phyloP scores from a whole-genome alignment of 2,329 filamentous ascomycete genomes.

The Ceratocystis variospora region DNA sequence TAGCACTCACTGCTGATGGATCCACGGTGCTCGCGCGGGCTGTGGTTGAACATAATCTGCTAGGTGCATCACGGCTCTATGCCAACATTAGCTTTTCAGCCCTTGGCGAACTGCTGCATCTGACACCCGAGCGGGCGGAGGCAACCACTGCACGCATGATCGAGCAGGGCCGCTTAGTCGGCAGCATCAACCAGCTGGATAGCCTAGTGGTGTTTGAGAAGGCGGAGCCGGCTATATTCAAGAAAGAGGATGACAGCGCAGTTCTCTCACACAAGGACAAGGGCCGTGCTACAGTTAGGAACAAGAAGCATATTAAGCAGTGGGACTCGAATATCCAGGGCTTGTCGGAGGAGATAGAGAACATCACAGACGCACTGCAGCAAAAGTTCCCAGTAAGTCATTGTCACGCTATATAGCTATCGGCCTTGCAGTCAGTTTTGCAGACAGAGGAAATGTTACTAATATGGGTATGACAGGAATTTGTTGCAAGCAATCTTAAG shows the following conservation, averaged over 20 bases:
- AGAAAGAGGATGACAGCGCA: constrained; percentile 6
- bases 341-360: constrained; percentile 79
- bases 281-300: constrained; percentile 47
- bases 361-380: constrained; percentile 67
- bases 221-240: constrained; percentile 39
- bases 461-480: not conserved
- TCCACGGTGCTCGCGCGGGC: constrained; percentile 86
- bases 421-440: not conserved
- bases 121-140: constrained; percentile 71
- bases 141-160: constrained; percentile 90
- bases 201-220: constrained; percentile 74
- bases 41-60: constrained; percentile 88
- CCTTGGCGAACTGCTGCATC: constrained; percentile 61
- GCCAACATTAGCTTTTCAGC: constrained; percentile 63
- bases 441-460: not conserved
- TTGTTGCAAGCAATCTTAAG: not conserved
- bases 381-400: constrained; percentile 55
- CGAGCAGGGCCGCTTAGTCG: constrained; percentile 76
- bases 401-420: constrained; percentile 16
- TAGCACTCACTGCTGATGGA: constrained; percentile 78
- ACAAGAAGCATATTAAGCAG: constrained; percentile 58
- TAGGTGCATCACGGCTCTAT: constrained; percentile 69
- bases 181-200: constrained; percentile 88
- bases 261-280: constrained; percentile 51
- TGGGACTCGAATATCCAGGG: constrained; percentile 86